Evolutionary conservation across 805 yeast species (phyloP), one percentile per base, ranked within the genome.

Genomic region (Yarrowia deformans): DNA sequence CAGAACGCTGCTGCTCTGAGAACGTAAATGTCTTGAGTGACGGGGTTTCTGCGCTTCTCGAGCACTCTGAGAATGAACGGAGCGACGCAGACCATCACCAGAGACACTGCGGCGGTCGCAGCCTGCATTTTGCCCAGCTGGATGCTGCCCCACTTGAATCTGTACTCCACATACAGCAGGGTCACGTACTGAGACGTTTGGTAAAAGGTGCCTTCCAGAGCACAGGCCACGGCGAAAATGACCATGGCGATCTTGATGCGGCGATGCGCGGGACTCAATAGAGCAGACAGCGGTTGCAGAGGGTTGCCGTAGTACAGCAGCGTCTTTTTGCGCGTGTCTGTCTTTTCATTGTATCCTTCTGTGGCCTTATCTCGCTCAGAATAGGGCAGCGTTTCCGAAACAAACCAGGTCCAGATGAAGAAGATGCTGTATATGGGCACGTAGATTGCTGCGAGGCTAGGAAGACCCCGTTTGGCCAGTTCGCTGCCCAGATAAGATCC

Each of bases 191-290:
- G 52, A 0, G 66, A 60, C 8, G 66, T 60, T 10, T 60, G 66
- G 66, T 60, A 60, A 10, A 60, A 60, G 9, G 66, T 43, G 6
- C 42, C 66, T 18, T 60, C 66, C 34, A 60, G n/a, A 34, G 66
- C 66, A 45, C 66, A 43, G 2, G 66, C 66, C 13, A 19, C 34
- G 29, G 52, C 66, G 14, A 60, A 60, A 34, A 60, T 45, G 42
- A 45, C 42, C 66, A 60, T 60, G 16, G 66, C 39, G 42, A 60
- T 60, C 18, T 60, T 60, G 52, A 60, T 32, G 13, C 66, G 66
- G 0, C 52, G 32, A 23, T 60, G 66, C 9, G 66, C 66, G 14
- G 66, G 66, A 3, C 42, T 34, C 8, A 43, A 19, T 0, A 60
- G 34, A 1, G 66, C 66, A 2, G 42, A 8, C 14, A 60, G 43